phyloP scores from a whole-genome alignment of 2,329 filamentous ascomycete genomes.

The Neofusicoccum parvum region DNA sequence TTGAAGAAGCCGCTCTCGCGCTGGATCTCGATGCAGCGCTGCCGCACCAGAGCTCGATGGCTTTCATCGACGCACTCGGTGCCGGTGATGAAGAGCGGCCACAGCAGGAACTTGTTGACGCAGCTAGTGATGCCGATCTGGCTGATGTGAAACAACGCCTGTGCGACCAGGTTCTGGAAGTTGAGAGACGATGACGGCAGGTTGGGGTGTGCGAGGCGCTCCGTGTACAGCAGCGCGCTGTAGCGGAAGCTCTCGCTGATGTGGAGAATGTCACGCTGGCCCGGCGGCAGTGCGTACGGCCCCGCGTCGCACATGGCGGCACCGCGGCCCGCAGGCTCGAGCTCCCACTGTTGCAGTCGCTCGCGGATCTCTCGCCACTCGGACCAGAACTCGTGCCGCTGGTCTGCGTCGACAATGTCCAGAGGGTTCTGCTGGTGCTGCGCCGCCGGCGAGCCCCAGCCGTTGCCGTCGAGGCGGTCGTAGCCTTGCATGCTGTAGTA shows the following conservation, averaged over 20 bases:
- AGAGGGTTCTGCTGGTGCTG: conserved; percentile 40
- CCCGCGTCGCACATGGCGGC: conserved; percentile 26
- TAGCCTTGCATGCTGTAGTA: conserved; percentile 55
- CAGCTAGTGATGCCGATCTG: conserved; percentile 71
- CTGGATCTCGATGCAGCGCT: conserved; percentile 83
- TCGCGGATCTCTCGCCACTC: conserved; percentile 83
- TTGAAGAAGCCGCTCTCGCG: conserved; percentile 90
- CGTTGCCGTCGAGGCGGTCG: conserved; percentile 68
- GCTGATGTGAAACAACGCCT: conserved; percentile 81
- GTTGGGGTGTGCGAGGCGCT: conserved; percentile 78
- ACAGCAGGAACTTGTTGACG: conserved; percentile 86
- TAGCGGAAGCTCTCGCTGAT: conserved; percentile 91
- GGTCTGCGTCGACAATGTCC: conserved; percentile 55
- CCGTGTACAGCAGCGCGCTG: conserved; percentile 84
- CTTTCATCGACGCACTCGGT: conserved; percentile 83
- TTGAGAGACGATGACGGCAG: conserved; percentile 72
- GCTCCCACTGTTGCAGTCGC: conserved; percentile 79
- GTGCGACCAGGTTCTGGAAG: conserved; percentile 80
- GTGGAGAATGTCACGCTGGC: conserved; percentile 74
- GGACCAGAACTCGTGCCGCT: conserved; percentile 68
- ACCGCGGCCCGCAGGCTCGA: conserved; percentile 56
- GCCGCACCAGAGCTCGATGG: conserved; percentile 77
- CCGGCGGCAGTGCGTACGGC: conserved; percentile 40
- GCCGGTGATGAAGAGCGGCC: conserved; percentile 89
- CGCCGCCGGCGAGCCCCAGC: conserved; percentile 62